Evolutionary conservation across 108 stramenopile species (phyloP).

Genomic region (Nitzschia sp.): DNA sequence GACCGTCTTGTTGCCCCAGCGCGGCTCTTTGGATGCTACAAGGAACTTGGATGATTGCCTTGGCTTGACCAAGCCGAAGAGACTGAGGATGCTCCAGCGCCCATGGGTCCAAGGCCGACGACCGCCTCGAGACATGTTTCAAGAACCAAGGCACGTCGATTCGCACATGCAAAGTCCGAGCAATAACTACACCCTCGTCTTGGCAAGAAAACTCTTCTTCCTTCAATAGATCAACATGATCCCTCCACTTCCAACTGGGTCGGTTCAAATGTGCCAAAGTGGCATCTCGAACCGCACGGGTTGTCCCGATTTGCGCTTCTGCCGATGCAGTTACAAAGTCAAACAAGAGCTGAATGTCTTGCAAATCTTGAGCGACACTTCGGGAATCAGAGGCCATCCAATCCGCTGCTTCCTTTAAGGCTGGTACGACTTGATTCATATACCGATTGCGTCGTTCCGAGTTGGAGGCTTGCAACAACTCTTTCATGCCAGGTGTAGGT

Average conservation of each 20-base stretch:
- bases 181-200: slow-evolving; percentile 32
- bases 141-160: slow-evolving; percentile 72
- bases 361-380: slow-evolving; percentile 5
- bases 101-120: slow-evolving; percentile 31
- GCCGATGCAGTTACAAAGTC: slow-evolving; percentile 58
- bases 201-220: slow-evolving; percentile 6
- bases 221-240: slow-evolving; percentile 26
- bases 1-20: slow-evolving; percentile 14
- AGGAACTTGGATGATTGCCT: slow-evolving; percentile 70
- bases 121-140: slow-evolving; percentile 36
- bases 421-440: slow-evolving; percentile 36
- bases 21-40: slow-evolving; percentile 47
- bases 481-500: slow-evolving; percentile 46
- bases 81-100: slow-evolving; percentile 7
- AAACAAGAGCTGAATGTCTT: slow-evolving; percentile 55
- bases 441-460: slow-evolving; percentile 28
- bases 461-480: slow-evolving; percentile 14
- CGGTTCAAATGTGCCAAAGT: slow-evolving; percentile 34
- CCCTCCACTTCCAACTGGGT: slow-evolving; percentile 34
- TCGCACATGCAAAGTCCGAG: slow-evolving; percentile 57
- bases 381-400: slow-evolving; percentile 25
- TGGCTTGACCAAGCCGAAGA: slow-evolving; percentile 39
- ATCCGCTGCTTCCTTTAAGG: slow-evolving; percentile 45
- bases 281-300: slow-evolving; percentile 48
- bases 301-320: slow-evolving; percentile 44